Evolutionary conservation across 139 green algal genomes (phyloP).

Genomic region (Tetradesmus lagerheimii): DNA sequence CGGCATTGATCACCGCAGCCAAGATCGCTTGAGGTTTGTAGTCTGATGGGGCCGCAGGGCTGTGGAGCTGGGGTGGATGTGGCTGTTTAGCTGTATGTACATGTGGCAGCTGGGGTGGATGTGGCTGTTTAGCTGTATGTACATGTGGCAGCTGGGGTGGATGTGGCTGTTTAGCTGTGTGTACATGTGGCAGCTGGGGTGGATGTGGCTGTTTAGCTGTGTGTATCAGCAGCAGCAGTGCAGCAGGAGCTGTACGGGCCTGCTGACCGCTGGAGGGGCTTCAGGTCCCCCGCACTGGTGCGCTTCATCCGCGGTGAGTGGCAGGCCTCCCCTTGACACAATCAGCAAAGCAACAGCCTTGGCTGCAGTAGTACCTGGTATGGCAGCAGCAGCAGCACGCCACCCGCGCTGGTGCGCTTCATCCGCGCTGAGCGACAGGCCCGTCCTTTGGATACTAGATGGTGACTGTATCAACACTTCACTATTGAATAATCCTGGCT

Average conservation of each 20-base stretch:
- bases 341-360: not conserved
- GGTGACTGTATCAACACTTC: too few species aligned
- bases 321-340: too few species aligned
- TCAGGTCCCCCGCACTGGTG: slow-evolving; percentile 64
- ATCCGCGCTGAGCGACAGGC: too few species aligned
- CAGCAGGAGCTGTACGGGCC: slow-evolving; percentile 57
- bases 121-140: not conserved
- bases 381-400: too few species aligned
- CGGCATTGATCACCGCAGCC: too few species aligned
- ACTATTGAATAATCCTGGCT: too few species aligned
- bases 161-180: not conserved
- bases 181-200: not conserved
- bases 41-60: slow-evolving; percentile 45
- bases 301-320: slow-evolving; percentile 63
- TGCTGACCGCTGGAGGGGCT: slow-evolving; percentile 55
- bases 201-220: not conserved
- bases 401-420: too few species aligned
- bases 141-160: not conserved
- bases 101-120: too few species aligned
- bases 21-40: too few species aligned
- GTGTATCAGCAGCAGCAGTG: slow-evolving; percentile 10
- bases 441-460: too few species aligned
- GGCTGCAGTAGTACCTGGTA: not conserved
- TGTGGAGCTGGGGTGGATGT: not conserved
- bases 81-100: too few species aligned